Evolutionary conservation across 1,284 basidiomycete genomes (phyloP).

Genomic region (Trametes versicolor): DNA sequence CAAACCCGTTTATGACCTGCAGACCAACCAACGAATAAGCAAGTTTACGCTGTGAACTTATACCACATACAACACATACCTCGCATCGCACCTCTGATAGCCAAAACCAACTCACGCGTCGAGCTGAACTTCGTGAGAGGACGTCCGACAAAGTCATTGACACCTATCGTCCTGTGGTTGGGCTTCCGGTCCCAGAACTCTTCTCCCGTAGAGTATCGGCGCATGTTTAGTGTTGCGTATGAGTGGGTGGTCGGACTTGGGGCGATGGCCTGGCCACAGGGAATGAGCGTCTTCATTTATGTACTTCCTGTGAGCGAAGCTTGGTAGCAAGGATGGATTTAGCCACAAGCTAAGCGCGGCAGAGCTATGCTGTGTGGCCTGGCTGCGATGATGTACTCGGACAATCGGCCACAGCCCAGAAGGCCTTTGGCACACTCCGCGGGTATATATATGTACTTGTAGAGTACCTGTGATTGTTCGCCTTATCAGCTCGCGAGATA

Average conservation of each 20-base stretch:
- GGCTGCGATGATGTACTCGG: too few species aligned
- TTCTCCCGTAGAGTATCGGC: conserved; percentile 1
- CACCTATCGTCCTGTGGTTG: conserved; percentile 28
- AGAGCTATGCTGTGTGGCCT: too few species aligned
- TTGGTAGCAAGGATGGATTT: too few species aligned
- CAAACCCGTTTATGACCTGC: conserved; percentile 19
- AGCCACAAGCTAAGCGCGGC: too few species aligned
- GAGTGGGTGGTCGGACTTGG: not conserved
- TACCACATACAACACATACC: conserved; percentile 14
- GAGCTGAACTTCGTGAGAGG: conserved; percentile 22
- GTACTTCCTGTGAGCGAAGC: too few species aligned
- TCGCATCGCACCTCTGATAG: conserved; percentile 26
- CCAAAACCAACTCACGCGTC: conserved; percentile 20
- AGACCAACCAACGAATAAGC: not conserved
- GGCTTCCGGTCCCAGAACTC: conserved; percentile 16
- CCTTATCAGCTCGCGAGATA: too few species aligned
- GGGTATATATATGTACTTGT: too few species aligned
- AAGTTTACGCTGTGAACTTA: too few species aligned
- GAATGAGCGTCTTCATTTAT: not conserved
- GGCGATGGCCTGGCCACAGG: not conserved
- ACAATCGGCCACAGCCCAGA: too few species aligned
- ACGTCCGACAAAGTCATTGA: conserved; percentile 21
- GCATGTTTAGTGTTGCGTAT: conserved; percentile 25
- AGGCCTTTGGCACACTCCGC: too few species aligned
- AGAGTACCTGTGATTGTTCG: too few species aligned